Conservation (phyloP, 305 asterid species). For the Solanum chacoense region DNA sequence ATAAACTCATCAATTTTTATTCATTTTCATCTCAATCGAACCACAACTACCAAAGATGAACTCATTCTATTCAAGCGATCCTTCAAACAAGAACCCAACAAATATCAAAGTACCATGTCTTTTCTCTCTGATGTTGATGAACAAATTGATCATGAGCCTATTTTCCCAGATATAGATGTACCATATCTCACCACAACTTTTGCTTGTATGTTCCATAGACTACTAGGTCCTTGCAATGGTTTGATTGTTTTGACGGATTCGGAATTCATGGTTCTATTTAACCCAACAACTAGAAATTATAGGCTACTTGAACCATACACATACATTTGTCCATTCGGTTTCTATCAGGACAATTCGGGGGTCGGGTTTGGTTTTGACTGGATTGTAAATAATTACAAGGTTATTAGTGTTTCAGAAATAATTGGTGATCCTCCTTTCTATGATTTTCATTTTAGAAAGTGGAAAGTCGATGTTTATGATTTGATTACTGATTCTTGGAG, state of each 20-base stretch:
- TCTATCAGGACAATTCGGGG: background rate
- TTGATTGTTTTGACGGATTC: background rate
- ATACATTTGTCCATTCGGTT: background rate
- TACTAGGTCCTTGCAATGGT: conserved; percentile 7
- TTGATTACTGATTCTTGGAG: background rate
- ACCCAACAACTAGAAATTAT: background rate
- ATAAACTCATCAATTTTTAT: background rate
- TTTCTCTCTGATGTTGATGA: background rate
- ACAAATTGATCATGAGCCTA: background rate
- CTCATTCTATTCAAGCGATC: background rate
- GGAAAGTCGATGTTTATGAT: background rate
- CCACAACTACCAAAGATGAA: background rate
- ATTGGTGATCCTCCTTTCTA: background rate
- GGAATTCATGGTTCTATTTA: background rate
- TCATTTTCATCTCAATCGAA: background rate
- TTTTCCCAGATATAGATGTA: background rate
- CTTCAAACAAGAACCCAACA: background rate
- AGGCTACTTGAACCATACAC: background rate
- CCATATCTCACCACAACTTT: background rate
- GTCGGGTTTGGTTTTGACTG: background rate
- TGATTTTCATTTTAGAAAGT: background rate
- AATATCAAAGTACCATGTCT: background rate
- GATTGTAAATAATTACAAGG: background rate
- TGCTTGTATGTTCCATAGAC: background rate
- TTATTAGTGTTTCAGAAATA: background rate